These are phyloP conservation scores for Syzygium aromaticum DNA, from an alignment of 345 rosid genomes.

Conservation along the genomic window DNA sequence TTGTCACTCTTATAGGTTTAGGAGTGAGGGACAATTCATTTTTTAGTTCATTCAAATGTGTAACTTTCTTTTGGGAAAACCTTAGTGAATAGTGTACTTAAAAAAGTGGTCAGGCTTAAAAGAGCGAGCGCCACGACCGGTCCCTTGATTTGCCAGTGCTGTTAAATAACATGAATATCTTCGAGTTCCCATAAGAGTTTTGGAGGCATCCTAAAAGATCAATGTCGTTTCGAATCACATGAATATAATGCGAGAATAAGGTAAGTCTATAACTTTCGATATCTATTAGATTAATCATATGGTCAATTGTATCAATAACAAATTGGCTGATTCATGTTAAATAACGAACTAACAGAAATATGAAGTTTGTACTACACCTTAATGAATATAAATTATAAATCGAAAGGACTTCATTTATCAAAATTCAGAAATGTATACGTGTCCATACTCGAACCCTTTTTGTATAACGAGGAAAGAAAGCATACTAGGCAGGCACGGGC, in stretches of 20 bases:
- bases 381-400: background rate
- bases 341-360: background rate
- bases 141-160: background rate
- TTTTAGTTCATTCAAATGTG: background rate
- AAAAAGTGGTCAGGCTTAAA: background rate
- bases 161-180: background rate
- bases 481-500: background rate
- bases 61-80: background rate
- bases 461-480: background rate
- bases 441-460: background rate
- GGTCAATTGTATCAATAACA: rapidly evolving
- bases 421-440: background rate
- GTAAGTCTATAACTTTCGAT: background rate
- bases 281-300: background rate
- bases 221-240: background rate
- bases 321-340: background rate
- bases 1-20: background rate
- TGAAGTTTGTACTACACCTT: background rate
- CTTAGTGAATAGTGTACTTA: background rate
- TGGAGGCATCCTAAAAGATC: background rate
- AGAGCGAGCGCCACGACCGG: background rate
- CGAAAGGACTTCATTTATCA: background rate
- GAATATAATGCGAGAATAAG: background rate
- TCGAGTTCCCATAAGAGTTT: background rate
- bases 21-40: background rate